Base-by-base conservation (phyloP, 768 basidiomycete genomes). In the Collybiopsis luxurians region DNA sequence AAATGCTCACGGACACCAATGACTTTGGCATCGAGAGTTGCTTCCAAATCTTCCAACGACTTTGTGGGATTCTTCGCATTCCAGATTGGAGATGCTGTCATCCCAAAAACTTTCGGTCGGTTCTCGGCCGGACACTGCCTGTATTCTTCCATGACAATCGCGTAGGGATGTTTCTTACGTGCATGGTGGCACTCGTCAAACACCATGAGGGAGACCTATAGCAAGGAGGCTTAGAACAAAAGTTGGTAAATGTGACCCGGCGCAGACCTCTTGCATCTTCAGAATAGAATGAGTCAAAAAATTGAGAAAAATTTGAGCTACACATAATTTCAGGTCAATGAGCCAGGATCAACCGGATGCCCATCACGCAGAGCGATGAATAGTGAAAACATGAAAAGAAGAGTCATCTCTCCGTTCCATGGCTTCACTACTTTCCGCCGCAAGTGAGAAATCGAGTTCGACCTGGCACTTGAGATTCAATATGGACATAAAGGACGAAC, bases 21-120 rank as follows among this genome's bases (percentile, higher is more conserved):
- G 23, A 92, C 84, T 57, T 83, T 87, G 19, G 89, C 80, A 67
- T 91, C 80, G 68, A 93, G 62, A 61, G 88, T 91, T 42, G 74
- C 72, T 67, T 95, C 90, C 2, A 93, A 73, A 0, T 76, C 75
- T 21, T 73, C 66, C 19, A 95, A 71, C 2, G 89, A 89, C 23
- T 79, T 79, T 19, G 73, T 68, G 0, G 90, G 84, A 52, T 91
- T 81, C 60, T 82, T 86, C 12, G 83, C 78, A 60, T 90, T 89
- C 87, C 89, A 92, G 24, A 93, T 84, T 0, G 93, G 93, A 17
- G 90, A 93, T 0, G 94, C 94, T 0, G 94, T 95, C 86, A 96
- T 89, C 2, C 94, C 94, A 59, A 95, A 91, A n/a, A 96, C 77
- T 66, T 90, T 92, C 10, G 91, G 90, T n/a, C 87, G 76, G 19